These are phyloP conservation scores for Allantophomopsis lycopodina DNA, from an alignment of 2,329 filamentous ascomycete species.

Conservation along the genomic window DNA sequence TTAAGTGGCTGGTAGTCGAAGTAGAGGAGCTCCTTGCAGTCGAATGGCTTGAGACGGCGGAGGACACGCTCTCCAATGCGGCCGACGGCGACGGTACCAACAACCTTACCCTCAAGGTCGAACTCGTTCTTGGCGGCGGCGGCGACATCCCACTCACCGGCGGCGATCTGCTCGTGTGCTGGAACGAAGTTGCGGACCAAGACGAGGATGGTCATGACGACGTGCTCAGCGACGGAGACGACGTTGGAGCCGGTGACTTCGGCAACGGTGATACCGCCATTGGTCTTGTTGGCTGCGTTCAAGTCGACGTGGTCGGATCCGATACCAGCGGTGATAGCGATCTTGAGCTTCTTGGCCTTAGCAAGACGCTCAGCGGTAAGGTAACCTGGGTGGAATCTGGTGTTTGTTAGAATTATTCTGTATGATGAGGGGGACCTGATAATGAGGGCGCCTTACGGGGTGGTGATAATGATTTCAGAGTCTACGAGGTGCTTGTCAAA, in stretches of 20 bases:
- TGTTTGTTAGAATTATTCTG: slow-evolving; percentile 1
- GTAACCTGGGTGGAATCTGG: slow-evolving; percentile 94
- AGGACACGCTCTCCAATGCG: slow-evolving; percentile 97
- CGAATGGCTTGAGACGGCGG: slow-evolving; percentile 88
- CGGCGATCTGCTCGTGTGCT: slow-evolving; percentile 83
- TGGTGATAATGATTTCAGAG: slow-evolving; percentile 98
- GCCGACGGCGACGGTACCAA: slow-evolving; percentile 93
- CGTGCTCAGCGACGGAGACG: slow-evolving; percentile 96
- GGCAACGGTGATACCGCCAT: slow-evolving; percentile 91
- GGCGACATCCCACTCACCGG: slow-evolving; percentile 90
- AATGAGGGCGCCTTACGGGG: slow-evolving; percentile 50
- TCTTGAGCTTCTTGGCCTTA: slow-evolving; percentile 97
- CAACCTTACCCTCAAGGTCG: slow-evolving; percentile 93
- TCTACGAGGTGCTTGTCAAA: slow-evolving; percentile 96
- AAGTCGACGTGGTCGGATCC: slow-evolving; percentile 94
- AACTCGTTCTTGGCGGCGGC: slow-evolving; percentile 96
- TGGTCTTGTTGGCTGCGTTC: slow-evolving; percentile 85
- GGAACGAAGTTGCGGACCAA: slow-evolving; percentile 98
- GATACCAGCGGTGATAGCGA: slow-evolving; percentile 93
- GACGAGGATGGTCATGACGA: slow-evolving; percentile 95
- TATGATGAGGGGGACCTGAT: no score
- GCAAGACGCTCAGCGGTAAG: slow-evolving; percentile 90
- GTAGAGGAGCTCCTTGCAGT: slow-evolving; percentile 99
- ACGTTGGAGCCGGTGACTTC: slow-evolving; percentile 98
- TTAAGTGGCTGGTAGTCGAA: slow-evolving; percentile 96